A percentile compares a stretch with the other conserved stretches of the same genome.
These are phyloP conservation scores for Lasiosphaeria hispida DNA, from an alignment of 495 filamentous ascomycete genomes.

Conservation along the genomic window DNA sequence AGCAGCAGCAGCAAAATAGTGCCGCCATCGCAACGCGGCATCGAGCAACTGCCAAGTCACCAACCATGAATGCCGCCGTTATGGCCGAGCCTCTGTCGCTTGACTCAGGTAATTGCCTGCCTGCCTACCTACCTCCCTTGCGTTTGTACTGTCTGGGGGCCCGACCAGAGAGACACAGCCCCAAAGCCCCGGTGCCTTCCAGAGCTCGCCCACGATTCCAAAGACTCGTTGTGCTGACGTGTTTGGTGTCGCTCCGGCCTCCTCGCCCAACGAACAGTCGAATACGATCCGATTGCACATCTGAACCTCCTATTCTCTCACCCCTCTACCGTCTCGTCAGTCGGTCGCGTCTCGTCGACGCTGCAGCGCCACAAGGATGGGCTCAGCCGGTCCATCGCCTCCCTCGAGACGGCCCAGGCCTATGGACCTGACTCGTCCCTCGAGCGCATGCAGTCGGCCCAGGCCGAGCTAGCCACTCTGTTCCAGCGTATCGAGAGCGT, in stretches of 20 bases:
- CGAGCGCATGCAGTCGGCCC: conserved; percentile 83
- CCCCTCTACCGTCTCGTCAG: conserved; percentile 78
- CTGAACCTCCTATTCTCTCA: conserved; percentile 93
- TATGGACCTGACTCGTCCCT: conserved; percentile 84
- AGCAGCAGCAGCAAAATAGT: too few relatives aligned
- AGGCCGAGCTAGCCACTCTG: conserved; percentile 81
- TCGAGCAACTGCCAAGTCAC: background rate
- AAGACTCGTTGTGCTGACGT: conserved; percentile 25
- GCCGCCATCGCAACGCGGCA: too few relatives aligned
- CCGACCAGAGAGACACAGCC: background rate
- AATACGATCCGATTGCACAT: conserved; percentile 92
- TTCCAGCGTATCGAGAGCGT: conserved; percentile 97
- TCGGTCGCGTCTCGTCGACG: conserved; percentile 65
- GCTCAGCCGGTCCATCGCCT: conserved; percentile 74
- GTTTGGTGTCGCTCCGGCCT: conserved; percentile 14
- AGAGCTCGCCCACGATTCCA: background rate
- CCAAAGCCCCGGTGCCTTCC: too few relatives aligned
- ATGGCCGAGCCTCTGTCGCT: conserved; percentile 42
- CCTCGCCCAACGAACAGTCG: conserved; percentile 51
- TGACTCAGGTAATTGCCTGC: conserved; percentile 46
- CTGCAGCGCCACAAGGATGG: conserved; percentile 79
- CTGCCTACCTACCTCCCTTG: background rate
- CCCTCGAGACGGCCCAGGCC: conserved; percentile 75
- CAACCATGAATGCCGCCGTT: conserved; percentile 48
- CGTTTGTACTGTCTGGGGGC: background rate